Percentiles rank a stretch among this genome's conserved stretches.
These are phyloP conservation scores for Phoma sp. DNA, from an alignment of 2,329 filamentous ascomycete genomes.

Conservation along the genomic window DNA sequence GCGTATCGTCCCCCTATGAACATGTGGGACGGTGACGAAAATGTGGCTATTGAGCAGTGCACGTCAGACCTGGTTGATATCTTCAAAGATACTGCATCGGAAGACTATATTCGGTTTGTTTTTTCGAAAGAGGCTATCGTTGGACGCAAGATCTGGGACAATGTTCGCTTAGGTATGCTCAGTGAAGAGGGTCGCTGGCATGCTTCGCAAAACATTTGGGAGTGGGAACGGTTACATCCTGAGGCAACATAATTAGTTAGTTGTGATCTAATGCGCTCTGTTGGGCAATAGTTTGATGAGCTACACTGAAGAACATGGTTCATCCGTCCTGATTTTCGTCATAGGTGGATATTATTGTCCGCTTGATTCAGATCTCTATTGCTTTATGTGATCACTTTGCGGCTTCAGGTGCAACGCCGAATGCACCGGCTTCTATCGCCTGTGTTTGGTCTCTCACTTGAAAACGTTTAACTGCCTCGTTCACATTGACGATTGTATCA, in stretches of 20 bases:
- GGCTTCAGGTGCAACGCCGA: background rate
- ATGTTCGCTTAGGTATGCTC: background rate
- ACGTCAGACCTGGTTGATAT: background rate
- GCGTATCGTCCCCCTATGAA: conserved; percentile 22
- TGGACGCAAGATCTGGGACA: background rate
- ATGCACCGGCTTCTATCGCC: conserved; percentile 1
- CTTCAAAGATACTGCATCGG: background rate
- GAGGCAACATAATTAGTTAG: too few relatives aligned
- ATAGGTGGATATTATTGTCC: too few relatives aligned
- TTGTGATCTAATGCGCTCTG: too few relatives aligned
- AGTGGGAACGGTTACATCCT: background rate
- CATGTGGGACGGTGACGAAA: conserved; percentile 25
- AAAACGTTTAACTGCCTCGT: conserved; percentile 21
- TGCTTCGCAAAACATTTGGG: background rate
- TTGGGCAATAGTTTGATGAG: too few relatives aligned
- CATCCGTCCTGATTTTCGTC: too few relatives aligned
- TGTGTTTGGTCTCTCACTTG: conserved; percentile 14
- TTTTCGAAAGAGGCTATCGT: background rate
- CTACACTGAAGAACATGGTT: too few relatives aligned
- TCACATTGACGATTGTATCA: conserved; percentile 22
- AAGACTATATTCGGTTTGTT: background rate
- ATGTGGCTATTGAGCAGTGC: background rate
- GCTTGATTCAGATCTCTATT: too few relatives aligned
- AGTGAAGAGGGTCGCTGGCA: background rate
- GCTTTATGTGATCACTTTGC: background rate